Conservation (phyloP, 2,329 filamentous ascomycete species). For the Botrytis galanthina region DNA sequence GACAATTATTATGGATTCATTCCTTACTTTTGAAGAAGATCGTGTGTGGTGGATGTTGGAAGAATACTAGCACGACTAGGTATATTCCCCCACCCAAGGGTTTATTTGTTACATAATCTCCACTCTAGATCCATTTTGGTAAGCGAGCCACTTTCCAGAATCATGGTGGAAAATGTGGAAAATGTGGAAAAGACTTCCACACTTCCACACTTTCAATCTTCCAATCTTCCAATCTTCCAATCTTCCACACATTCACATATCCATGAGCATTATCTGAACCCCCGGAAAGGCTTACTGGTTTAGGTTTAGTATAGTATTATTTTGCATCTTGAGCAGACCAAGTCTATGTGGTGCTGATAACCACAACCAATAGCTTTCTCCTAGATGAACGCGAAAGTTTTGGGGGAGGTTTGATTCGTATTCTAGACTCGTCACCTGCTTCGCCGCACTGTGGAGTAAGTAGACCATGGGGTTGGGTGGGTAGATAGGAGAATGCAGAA, state of each 20-base stretch:
- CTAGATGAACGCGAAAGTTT: background rate
- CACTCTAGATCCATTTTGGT: background rate
- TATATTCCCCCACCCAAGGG: background rate
- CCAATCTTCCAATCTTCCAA: background rate
- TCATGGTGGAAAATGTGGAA: background rate
- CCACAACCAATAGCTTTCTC: background rate
- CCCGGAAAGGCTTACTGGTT: background rate
- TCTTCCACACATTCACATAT: background rate
- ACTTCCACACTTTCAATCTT: background rate
- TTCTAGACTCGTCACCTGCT: conserved; percentile 11
- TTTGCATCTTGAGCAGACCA: background rate
- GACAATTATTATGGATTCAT: background rate
- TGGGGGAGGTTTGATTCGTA: background rate
- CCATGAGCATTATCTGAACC: background rate
- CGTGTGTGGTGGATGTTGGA: background rate
- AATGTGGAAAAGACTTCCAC: no score
- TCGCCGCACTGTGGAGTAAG: conserved; percentile 7
- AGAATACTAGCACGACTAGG: no score
- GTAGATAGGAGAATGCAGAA: conserved; percentile 1
- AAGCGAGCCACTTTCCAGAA: conserved; percentile 16
- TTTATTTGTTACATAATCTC: conserved; percentile 1
- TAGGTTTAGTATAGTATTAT: background rate
- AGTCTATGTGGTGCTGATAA: background rate
- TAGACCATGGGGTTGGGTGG: background rate
- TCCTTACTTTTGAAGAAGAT: conserved; percentile 3